These are phyloP conservation scores for Amphirosellinia nigrospora DNA, from an alignment of 495 filamentous ascomycete species.

Conservation along the genomic window DNA sequence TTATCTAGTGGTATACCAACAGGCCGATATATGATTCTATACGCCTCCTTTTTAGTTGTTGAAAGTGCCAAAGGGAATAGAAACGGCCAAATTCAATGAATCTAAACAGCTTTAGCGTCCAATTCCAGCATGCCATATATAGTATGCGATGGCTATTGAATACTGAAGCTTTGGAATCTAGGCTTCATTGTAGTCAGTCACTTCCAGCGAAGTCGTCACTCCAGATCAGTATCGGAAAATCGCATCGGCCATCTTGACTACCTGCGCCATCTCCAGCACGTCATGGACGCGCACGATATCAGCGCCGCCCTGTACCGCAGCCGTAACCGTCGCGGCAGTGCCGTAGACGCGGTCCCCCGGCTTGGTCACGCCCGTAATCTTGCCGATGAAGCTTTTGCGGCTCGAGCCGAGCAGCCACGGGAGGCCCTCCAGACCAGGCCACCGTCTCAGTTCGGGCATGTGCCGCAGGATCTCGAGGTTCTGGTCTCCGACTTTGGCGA, in stretches of 20 bases:
- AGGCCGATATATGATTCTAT: not conserved
- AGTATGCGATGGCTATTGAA: not conserved
- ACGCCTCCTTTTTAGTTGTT: conserved; percentile 11
- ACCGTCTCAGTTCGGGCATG: conserved; percentile 65
- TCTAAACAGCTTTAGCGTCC: not conserved
- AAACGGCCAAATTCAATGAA: not conserved
- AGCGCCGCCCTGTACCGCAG: conserved; percentile 87
- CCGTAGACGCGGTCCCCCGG: conserved; percentile 74
- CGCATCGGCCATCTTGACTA: conserved; percentile 87
- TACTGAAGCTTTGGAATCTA: too few relatives aligned
- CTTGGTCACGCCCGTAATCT: conserved; percentile 72
- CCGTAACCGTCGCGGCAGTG: conserved; percentile 86
- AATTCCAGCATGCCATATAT: not conserved
- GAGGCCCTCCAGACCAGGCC: conserved; percentile 69
- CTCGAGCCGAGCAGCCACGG: conserved; percentile 93
- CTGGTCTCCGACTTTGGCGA: conserved; percentile 81
- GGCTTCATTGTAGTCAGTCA: not conserved
- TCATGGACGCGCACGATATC: conserved; percentile 97
- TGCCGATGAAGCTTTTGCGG: conserved; percentile 88
- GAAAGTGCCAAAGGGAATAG: conserved; percentile 8
- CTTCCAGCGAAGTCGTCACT: not conserved
- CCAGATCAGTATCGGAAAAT: conserved; percentile 66
- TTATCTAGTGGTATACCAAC: not conserved
- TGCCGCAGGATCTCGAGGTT: conserved; percentile 80
- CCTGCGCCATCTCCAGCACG: conserved; percentile 86